phyloP scores from a whole-genome alignment of 768 basidiomycete species.

The Trametes villosa region DNA sequence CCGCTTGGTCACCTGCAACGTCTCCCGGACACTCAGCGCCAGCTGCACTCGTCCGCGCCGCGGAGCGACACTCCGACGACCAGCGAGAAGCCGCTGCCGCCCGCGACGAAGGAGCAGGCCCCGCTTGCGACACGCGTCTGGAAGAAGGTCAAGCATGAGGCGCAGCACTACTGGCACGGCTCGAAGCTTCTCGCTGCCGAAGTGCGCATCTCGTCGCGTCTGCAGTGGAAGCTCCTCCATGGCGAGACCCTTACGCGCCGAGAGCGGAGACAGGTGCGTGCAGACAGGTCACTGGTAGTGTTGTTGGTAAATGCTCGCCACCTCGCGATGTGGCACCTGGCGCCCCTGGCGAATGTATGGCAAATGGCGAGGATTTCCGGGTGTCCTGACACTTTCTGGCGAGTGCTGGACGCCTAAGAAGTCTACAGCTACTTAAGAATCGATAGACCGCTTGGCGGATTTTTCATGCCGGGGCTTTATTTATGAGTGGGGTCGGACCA shows the following conservation, averaged over 20 bases:
- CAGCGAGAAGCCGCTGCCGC: slow-evolving; percentile 50
- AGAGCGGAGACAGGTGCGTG: slow-evolving; percentile 85
- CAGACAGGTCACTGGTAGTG: not conserved
- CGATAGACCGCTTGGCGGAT: too few species aligned
- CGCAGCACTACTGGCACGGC: slow-evolving; percentile 96
- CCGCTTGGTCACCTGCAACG: not conserved
- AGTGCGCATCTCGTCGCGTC: slow-evolving; percentile 83
- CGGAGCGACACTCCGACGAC: slow-evolving; percentile 27
- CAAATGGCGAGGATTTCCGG: too few species aligned
- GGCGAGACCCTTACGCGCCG: slow-evolving; percentile 91
- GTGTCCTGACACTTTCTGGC: too few species aligned
- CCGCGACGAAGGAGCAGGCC: slow-evolving; percentile 42
- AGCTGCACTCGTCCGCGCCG: slow-evolving; percentile 21
- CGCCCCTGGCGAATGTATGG: too few species aligned
- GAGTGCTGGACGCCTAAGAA: too few species aligned
- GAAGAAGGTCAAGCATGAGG: slow-evolving; percentile 96
- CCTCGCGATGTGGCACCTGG: too few species aligned
- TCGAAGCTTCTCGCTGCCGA: slow-evolving; percentile 93
- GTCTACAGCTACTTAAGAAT: too few species aligned
- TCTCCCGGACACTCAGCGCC: slow-evolving; percentile 8
- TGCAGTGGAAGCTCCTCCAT: slow-evolving; percentile 92
- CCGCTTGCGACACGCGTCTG: slow-evolving; percentile 69
- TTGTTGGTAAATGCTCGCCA: too few species aligned
- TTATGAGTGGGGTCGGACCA: too few species aligned
- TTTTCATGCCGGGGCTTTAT: too few species aligned